Evolutionary conservation across 2,329 filamentous ascomycete species (phyloP), one percentile per base, ranked within the genome.

Genomic region (Macrophomina phaseolina): DNA sequence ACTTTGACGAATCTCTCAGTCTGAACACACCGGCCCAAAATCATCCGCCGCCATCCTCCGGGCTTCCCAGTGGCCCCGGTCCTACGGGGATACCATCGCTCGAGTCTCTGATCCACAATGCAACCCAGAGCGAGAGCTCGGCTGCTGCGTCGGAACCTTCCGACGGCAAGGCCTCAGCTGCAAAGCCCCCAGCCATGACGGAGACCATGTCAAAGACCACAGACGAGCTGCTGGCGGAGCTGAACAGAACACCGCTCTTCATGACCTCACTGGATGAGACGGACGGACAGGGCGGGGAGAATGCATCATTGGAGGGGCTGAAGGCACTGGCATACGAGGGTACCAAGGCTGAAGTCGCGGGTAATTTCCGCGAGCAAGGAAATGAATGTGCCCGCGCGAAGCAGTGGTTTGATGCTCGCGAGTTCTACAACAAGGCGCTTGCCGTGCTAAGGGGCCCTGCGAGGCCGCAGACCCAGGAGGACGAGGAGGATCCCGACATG

Each of bases 251-350:
- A 56, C 95, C 95, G 6, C 86, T 99, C 45, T 99, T 99, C 84
- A 99, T 99, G 95, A 98, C 93, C 36, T 90, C 92, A 71, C 85
- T 97, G 40, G 92, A 87, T 67, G 85, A 87, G 67, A 85, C 84
- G 12, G 84, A 84, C 64, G 85, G 84, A 67, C 83, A 84, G 68
- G 83, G 85, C 67, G 85, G 92, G 72, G 91, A 96, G 70, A 97
- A 97, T 75, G 84, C 90, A 69, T 89, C 91, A 71, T 84, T 97
- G 0, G 93, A 96, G 73, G 96, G 95, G 0, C 85, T 99, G 68
- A 91, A 92, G 76, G 94, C 95, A 0, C 83, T 99, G 46, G 92
- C 93, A 36, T 97, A 97, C 76, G 95, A 99, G 81, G 96, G 95
- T 23, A 94, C 93, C 8, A 89, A 92, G 58, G 85, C 89, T 9